Conservation (phyloP, 257 asterid genomes). For the Lycium barbarum region DNA sequence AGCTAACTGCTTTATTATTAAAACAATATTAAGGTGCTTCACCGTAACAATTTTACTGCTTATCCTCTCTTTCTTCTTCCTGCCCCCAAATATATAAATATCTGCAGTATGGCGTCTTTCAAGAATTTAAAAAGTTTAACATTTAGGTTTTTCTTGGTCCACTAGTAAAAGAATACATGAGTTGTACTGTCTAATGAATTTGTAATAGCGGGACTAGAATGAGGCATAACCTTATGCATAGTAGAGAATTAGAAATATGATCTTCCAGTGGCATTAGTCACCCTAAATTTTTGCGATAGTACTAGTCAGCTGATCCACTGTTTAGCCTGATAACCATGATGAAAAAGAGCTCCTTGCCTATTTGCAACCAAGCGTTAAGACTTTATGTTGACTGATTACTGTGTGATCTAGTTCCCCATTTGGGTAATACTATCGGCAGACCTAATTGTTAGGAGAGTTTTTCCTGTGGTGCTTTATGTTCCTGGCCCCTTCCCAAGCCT, state of each 20-base stretch:
- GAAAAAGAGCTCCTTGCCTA: slow-evolving; percentile 21
- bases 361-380: not conserved
- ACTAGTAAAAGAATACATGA: not conserved
- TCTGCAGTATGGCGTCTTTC: not conserved
- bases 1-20: slow-evolving; percentile 8
- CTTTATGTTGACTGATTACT: slow-evolving; percentile 18
- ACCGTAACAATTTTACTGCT: not conserved
- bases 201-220: not conserved
- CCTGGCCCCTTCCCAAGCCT: not conserved
- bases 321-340: not conserved
- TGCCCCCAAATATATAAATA: not conserved
- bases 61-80: not conserved
- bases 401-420: not conserved
- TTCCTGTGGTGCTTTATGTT: slow-evolving; percentile 14
- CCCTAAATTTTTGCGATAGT: not conserved
- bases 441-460: not conserved
- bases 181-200: not conserved
- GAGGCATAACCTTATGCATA: slow-evolving; percentile 7
- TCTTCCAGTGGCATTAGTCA: not conserved
- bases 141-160: not conserved
- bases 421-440: slow-evolving; percentile 10
- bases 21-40: not conserved
- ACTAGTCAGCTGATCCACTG: not conserved
- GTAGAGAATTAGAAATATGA: not conserved
- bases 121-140: not conserved